Evolutionary conservation across 257 asterid genomes (phyloP), one percentile per base, ranked within the genome.

Genomic region (Solanum ossicruentum): DNA sequence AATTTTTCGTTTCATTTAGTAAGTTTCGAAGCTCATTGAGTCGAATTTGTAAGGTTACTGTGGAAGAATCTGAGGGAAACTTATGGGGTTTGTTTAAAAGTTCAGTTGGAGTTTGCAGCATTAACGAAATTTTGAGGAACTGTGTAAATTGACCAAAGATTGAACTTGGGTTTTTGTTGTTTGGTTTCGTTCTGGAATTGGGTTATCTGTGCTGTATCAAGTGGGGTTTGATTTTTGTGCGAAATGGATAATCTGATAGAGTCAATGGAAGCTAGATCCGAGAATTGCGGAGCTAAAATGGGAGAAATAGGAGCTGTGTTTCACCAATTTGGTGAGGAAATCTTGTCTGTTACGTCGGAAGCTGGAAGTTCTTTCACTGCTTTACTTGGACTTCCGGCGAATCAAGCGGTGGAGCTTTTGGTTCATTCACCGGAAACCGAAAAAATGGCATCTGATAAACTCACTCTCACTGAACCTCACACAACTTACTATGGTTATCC

Each of bases 341-440:
- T 80, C 2, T 11, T 80, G n/a, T 55, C 69, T 12, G 32, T 28
- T 36, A 32, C 52, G 13, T 9, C 51, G 16, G 51, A 69, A 39
- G 8, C 45, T 81, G 93, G 88, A 39, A 91, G 90, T 85, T 95
- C 98, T 3, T 97, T 97, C 92, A 95, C 97, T 83, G 98, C 98
- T 57, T 93, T 97, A 13, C 96, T 95, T 57, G 98, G 88, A 60
- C 98, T 97, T 57, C 96, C 98, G 51, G 91, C 98, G 43, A 94
- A 92, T 81, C 98, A 94, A 89, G 98, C 98, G 18, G 92, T 94
- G 84, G 98, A 97, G 89, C 98, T 97, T 77, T 58, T 97, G 51
- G 93, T 96, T 55, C 87, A 89, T 58, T 88, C 91, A 23, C 83
- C 89, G 60, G 92, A 84, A 39, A 17, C 84, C 6, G 54, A 60